Evolutionary conservation across 768 basidiomycete species (phyloP), one percentile per base, ranked within the genome.

Genomic region (Tricholoma furcatifolium): DNA sequence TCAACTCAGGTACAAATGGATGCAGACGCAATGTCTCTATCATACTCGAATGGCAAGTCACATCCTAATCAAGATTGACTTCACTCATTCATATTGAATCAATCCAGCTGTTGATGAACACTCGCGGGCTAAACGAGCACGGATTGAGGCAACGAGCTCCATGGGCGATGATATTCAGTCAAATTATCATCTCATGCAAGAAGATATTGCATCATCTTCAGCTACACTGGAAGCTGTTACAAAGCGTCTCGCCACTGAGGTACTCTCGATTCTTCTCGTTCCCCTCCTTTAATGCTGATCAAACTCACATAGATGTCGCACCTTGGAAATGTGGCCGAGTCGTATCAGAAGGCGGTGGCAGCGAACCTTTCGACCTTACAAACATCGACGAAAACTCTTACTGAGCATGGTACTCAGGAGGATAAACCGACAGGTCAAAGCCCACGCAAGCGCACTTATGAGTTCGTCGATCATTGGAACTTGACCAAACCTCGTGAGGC

Each of bases 371-470:
- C 73, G 4, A 65, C 73, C 4, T 65, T 88, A 18, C 78, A 79
- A 40, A 70, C 76, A 18, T 78, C 79, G 1, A 78, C 78, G 2
- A 71, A 76, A 27, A 68, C 73, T 12, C 68, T 92, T 18, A 64
- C 75, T 6, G 78, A 83, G 24, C 74, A 83, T 50, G 89, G 84
- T 8, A 73, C 79, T 7, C 78, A 71, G 51, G 81, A 83, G 50
- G 91, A 93, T 61, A 63, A 70, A 18, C 70, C 87, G 1, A 89
- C 85, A 12, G 91, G 91, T 5, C 70, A 70, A 49, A 93, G 91
- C 3, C 92, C 92, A 32, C 82, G 81, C 42, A 92, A 90, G 73
- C 84, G 88, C 30, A 67, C 69, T 27, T 88, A 87, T 83, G 73
- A 85, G 54, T 85, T 85, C 54, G 74, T 76, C 6, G 86, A 88